A percentile compares a stretch with the other conserved stretches of the same genome.
Evolutionary conservation across 768 basidiomycete species (phyloP).

Genomic region (Russula sp.): DNA sequence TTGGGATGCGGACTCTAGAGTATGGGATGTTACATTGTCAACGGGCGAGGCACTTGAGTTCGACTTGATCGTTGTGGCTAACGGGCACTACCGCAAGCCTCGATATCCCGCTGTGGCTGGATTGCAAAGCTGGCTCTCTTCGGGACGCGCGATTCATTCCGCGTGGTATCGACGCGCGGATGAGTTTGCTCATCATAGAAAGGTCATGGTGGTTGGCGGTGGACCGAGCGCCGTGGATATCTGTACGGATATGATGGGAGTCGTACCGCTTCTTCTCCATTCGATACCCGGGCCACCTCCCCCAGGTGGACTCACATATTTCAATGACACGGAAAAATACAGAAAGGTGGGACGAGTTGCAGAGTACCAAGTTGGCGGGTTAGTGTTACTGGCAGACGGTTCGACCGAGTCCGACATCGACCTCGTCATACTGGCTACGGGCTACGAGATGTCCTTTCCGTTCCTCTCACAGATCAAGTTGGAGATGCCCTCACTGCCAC

Average conservation of each 20-base stretch:
- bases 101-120: conserved; percentile 56
- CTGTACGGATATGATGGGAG: conserved; percentile 44
- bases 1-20: conserved; percentile 29
- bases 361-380: conserved; percentile 36
- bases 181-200: conserved; percentile 28
- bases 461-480: conserved; percentile 44
- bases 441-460: conserved; percentile 58
- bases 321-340: conserved; percentile 15
- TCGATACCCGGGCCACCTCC: conserved; percentile 38
- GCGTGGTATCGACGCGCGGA: conserved; percentile 56
- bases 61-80: conserved; percentile 66
- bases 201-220: conserved; percentile 41
- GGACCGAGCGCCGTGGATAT: conserved; percentile 67
- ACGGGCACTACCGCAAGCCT: conserved; percentile 67
- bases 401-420: conserved; percentile 47
- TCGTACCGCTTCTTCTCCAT: conserved; percentile 44
- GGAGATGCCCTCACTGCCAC: conserved; percentile 36
- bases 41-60: conserved; percentile 34
- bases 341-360: conserved; percentile 33
- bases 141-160: conserved; percentile 53
- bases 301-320: conserved; percentile 24
- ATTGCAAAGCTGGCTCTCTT: conserved; percentile 46
- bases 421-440: conserved; percentile 67
- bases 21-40: conserved; percentile 46
- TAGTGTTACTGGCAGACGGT: conserved; percentile 54